Evolutionary conservation across 1,139 yeast genomes (phyloP).

Genomic region (Pichia sp.): DNA sequence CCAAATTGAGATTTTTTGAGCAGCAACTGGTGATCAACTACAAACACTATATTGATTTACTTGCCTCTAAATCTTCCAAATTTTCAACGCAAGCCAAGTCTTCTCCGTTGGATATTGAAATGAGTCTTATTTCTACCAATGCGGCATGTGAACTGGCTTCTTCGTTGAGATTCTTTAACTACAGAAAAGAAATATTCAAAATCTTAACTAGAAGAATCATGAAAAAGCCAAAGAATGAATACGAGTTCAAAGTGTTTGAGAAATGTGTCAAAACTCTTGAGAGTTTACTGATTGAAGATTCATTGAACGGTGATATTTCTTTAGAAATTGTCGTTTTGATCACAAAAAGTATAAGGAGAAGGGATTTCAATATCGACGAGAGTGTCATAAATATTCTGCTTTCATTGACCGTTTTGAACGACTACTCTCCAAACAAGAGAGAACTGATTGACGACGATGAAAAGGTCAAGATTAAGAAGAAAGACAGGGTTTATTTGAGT

Average conservation of each 20-base stretch:
- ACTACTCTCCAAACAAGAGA: slow-evolving; percentile 64
- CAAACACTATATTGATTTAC: slow-evolving; percentile 52
- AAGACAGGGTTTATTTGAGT: slow-evolving; percentile 81
- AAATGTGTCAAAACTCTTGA: slow-evolving; percentile 62
- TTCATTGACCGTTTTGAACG: slow-evolving; percentile 66
- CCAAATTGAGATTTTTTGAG: slow-evolving; percentile 69
- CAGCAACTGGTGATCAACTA: slow-evolving; percentile 67
- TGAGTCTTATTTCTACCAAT: slow-evolving; percentile 55
- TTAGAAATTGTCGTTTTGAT: slow-evolving; percentile 62
- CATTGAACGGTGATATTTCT: slow-evolving; percentile 70
- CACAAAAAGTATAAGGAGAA: slow-evolving; percentile 61
- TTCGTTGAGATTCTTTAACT: slow-evolving; percentile 72
- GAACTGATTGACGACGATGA: slow-evolving; percentile 28
- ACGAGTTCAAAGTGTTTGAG: slow-evolving; percentile 42
- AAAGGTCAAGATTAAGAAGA: slow-evolving; percentile 55
- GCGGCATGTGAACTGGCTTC: slow-evolving; percentile 75
- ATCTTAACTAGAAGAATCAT: slow-evolving; percentile 61
- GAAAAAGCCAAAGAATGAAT: slow-evolving; percentile 40
- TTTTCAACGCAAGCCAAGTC: slow-evolving; percentile 35
- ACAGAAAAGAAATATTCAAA: slow-evolving; percentile 60
- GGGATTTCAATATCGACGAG: slow-evolving; percentile 78
- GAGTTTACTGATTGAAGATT: slow-evolving; percentile 54
- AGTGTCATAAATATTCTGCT: slow-evolving; percentile 67
- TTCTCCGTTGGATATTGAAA: slow-evolving; percentile 31
- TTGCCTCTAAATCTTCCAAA: slow-evolving; percentile 36